Evolutionary conservation across 495 filamentous ascomycete species (phyloP), one percentile per base, ranked within the genome.

Genomic region (Tirmania nivea): DNA sequence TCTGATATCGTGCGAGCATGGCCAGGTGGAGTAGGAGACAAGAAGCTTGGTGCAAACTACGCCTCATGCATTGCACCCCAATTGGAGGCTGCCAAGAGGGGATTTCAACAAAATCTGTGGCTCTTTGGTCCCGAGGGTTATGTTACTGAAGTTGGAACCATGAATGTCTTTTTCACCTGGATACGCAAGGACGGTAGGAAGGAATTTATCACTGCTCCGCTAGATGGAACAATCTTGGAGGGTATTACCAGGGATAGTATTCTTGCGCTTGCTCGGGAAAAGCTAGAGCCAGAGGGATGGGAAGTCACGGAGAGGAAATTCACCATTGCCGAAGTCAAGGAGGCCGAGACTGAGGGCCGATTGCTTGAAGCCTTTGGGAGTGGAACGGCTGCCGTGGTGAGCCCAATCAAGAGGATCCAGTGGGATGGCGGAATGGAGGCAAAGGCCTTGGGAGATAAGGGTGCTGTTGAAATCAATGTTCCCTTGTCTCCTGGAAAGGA

Each of bases 31-130:
- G 86, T 94, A 9, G 90, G 90, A 60, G 84, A 94, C 70, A 90
- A 86, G 77, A 97, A 97, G 73, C 78, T 97, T 17, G 90, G 90
- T 56, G 89, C 87, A 56, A 97, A 97, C 74, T 97, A 97, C 65
- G 90, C 90, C 14, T 89, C 92, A 1, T 94, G 89, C 67, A 87
- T 97, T 57, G 69, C 93, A 21, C 90, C 92, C 10, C 92, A 96
- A 69, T 74, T 87, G 54, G 74, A 94, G 66, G 90, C 90, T 16
- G 87, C 89, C 31, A 78, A 75, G 56, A 75, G 85, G 16, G 90
- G 90, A 35, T 94, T 84, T 75, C 89, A 97, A 68, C 90, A 97
- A 74, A 96, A 96, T 67, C 72, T 97, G 51, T 97, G 90, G 90
- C 71, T 97, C 35, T 96, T 96, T 62, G 85, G 84, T 35, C 79